Conservation (phyloP, 2,329 filamentous ascomycete genomes). For the Emmonsia crescens region DNA sequence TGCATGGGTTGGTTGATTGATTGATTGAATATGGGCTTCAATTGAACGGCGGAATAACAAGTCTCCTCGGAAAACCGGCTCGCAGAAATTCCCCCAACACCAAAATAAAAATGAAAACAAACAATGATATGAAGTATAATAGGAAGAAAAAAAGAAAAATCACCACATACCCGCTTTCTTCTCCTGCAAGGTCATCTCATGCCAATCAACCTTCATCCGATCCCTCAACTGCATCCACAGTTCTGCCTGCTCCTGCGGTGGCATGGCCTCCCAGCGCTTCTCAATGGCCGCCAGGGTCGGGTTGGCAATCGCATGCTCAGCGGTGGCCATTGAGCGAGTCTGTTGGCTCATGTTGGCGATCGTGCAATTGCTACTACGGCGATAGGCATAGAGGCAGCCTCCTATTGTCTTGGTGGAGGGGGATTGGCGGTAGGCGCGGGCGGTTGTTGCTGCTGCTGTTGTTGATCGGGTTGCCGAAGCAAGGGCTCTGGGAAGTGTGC, state of each 20-base stretch:
- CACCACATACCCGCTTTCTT: conserved; percentile 90
- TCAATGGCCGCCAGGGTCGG: conserved; percentile 96
- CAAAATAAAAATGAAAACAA: neutral
- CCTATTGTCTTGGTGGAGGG: conserved; percentile 13
- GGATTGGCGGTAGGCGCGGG: conserved; percentile 22
- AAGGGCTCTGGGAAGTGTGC: conserved; percentile 36
- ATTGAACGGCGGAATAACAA: neutral
- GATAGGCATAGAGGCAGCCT: conserved; percentile 22
- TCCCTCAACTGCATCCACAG: conserved; percentile 97
- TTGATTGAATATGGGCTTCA: neutral
- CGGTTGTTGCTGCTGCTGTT: conserved; percentile 17
- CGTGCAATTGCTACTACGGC: conserved; percentile 16
- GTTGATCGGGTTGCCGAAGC: conserved; percentile 23
- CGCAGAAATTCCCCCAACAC: neutral
- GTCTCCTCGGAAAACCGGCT: neutral
- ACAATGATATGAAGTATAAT: neutral
- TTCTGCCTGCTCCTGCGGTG: conserved; percentile 97
- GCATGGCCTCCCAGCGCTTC: conserved; percentile 98
- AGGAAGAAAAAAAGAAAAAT: neutral
- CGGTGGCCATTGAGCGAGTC: conserved; percentile 40
- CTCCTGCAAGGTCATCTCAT: conserved; percentile 87
- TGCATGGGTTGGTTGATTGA: no score
- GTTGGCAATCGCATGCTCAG: conserved; percentile 92
- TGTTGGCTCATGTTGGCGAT: conserved; percentile 29
- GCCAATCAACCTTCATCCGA: conserved; percentile 97